phyloP scores from a whole-genome alignment of 1,284 basidiomycete genomes.

The Ceratobasidium sp. region DNA sequence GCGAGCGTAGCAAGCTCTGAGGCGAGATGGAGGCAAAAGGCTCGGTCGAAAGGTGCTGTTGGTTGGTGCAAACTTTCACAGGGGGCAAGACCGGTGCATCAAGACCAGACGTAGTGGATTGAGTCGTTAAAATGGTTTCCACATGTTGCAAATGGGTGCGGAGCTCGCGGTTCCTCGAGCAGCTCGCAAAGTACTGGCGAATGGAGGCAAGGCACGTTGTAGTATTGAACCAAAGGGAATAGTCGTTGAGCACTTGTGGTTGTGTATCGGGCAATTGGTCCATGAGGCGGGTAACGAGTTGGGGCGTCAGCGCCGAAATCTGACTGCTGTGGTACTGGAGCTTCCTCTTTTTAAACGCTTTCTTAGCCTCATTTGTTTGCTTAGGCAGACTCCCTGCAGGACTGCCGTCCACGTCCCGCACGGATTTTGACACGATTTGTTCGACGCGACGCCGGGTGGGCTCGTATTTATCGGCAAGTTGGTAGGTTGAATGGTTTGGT shows the following conservation, averaged over 20 bases:
- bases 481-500: constrained; percentile 1
- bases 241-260: not conserved
- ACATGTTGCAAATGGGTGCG: not conserved
- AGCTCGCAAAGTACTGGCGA: constrained; percentile 13
- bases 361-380: not conserved
- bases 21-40: not conserved
- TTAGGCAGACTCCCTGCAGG: not conserved
- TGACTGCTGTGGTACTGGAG: not conserved
- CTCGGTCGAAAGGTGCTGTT: too few relatives aligned
- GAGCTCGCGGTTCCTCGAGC: constrained; percentile 8
- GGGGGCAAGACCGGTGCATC: not conserved
- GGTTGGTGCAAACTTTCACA: not conserved
- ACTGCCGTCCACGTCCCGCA: not conserved
- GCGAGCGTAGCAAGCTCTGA: not conserved
- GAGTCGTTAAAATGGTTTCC: not conserved
- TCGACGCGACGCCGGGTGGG: not conserved
- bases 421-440: not conserved
- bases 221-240: constrained; percentile 5
- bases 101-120: not conserved
- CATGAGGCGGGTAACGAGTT: not conserved
- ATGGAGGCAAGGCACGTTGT: not conserved
- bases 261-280: not conserved
- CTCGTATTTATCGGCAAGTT: not conserved
- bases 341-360: not conserved
- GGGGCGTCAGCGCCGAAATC: not conserved